Evolutionary conservation across 495 filamentous ascomycete genomes (phyloP).

Genomic region (Neurospora sp.): DNA sequence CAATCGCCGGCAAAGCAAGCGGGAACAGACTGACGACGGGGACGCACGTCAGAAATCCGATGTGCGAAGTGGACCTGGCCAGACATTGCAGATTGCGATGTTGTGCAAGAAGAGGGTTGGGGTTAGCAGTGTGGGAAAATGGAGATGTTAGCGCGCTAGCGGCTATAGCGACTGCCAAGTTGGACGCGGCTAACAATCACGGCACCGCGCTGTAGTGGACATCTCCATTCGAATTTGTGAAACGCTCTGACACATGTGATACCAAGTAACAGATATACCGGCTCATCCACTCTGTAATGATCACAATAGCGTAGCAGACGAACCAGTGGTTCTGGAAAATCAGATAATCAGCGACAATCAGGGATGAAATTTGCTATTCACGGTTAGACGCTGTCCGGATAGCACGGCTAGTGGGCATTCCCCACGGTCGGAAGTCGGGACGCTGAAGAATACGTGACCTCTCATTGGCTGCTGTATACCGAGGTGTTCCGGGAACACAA

Average conservation of each 20-base stretch:
- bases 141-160: not conserved
- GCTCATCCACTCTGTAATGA: not conserved
- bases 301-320: not conserved
- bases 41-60: not conserved
- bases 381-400: not conserved
- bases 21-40: not conserved
- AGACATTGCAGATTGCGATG: not conserved
- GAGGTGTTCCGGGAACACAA: constrained; percentile 19
- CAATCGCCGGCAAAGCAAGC: not conserved
- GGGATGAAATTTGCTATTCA: not conserved
- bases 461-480: constrained; percentile 17
- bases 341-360: not conserved
- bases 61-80: not conserved
- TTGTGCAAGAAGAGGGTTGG: not conserved
- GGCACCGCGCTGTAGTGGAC: not conserved
- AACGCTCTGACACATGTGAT: not conserved
- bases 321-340: not conserved
- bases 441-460: not conserved
- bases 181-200: not conserved
- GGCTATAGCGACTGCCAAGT: not conserved
- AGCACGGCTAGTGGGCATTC: not conserved
- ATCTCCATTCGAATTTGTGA: not conserved
- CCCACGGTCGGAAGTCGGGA: not conserved
- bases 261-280: not conserved
- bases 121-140: not conserved